Conservation (phyloP, 1,139 yeast genomes). For the Dujonia santamariae region DNA sequence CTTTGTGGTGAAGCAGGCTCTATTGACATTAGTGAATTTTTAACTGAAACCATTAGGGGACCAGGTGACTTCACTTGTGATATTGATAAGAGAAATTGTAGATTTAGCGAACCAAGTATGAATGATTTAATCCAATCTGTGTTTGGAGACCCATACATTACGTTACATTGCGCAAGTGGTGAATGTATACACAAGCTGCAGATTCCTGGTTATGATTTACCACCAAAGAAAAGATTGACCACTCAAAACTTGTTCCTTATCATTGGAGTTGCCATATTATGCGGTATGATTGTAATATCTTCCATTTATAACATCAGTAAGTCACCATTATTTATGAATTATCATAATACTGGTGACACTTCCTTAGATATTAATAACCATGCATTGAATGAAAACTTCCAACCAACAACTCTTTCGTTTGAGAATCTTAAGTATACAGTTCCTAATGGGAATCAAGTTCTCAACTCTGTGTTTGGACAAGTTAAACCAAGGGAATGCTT, state of each 20-base stretch:
- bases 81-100: conserved; percentile 55
- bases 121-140: conserved; percentile 84
- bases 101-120: conserved; percentile 94
- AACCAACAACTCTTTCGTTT: conserved; percentile 78
- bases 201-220: conserved; percentile 82
- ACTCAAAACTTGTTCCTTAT: conserved; percentile 50
- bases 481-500: conserved; percentile 85
- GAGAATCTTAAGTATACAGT: conserved; percentile 67
- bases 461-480: conserved; percentile 65
- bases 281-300: conserved; percentile 34
- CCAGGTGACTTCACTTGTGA: conserved; percentile 93
- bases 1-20: conserved; percentile 93
- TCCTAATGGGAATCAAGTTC: conserved; percentile 45
- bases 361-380: conserved; percentile 36
- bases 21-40: conserved; percentile 89
- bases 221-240: conserved; percentile 54
- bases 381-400: conserved; percentile 51
- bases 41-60: conserved; percentile 84
- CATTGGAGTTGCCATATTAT: conserved; percentile 45
- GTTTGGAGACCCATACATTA: conserved; percentile 89
- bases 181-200: conserved; percentile 92
- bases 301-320: conserved; percentile 53
- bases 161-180: conserved; percentile 75
- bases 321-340: conserved; percentile 57
- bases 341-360: conserved; percentile 17